phyloP scores from a whole-genome alignment of 495 filamentous ascomycete genomes.

The Astrothelium macrocarpum region DNA sequence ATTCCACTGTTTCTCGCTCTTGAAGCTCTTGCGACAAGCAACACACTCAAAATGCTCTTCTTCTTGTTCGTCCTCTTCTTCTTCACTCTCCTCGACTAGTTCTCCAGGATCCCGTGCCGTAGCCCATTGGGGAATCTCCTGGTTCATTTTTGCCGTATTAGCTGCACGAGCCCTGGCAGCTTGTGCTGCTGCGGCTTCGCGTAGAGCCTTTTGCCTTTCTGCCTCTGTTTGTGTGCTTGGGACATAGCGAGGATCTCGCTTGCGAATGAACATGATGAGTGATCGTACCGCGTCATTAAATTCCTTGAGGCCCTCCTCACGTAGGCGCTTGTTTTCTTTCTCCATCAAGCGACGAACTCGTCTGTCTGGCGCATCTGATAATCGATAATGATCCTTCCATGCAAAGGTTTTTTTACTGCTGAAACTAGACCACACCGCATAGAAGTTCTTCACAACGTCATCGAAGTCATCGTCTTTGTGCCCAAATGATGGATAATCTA shows the following conservation, averaged over 20 bases:
- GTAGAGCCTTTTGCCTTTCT: conserved; percentile 68
- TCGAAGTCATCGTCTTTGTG: conserved; percentile 56
- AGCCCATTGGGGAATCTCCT: conserved; percentile 70
- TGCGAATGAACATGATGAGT: conserved; percentile 83
- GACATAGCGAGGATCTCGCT: conserved; percentile 78
- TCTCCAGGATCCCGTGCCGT: conserved; percentile 45
- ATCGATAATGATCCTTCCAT: conserved; percentile 77
- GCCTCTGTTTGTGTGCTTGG: conserved; percentile 60
- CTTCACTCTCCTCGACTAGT: conserved; percentile 46
- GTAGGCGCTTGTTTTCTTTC: conserved; percentile 82
- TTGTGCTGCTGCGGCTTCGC: conserved; percentile 71
- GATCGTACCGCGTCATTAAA: conserved; percentile 90
- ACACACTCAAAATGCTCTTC: conserved; percentile 73
- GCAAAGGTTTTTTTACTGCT: conserved; percentile 75
- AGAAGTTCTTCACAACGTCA: conserved; percentile 66
- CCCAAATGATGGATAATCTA: conserved; percentile 76
- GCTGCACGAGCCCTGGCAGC: conserved; percentile 73
- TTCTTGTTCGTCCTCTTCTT: conserved; percentile 44
- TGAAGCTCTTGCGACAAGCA: conserved; percentile 84
- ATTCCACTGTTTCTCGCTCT: conserved; percentile 83
- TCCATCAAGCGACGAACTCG: conserved; percentile 77
- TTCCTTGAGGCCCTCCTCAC: conserved; percentile 72
- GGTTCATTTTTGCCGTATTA: conserved; percentile 63
- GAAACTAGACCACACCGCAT: conserved; percentile 71
- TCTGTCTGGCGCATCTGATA: conserved; percentile 80